Evolutionary conservation across 176 grass and related monocot genomes (phyloP).

Genomic region (Musa schizocarpa): DNA sequence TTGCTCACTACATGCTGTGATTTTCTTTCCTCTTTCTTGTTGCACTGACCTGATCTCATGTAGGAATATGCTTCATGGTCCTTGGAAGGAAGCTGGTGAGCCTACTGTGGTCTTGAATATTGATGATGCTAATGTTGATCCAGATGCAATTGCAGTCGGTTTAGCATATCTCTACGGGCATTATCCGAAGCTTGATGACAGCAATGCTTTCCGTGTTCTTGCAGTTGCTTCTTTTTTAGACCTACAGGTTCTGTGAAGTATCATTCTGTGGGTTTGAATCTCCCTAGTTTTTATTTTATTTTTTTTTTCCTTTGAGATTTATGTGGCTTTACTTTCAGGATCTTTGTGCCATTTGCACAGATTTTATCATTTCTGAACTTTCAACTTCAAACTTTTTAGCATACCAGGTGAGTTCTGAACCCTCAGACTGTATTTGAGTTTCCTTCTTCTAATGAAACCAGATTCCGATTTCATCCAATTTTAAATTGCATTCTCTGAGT

Average conservation of each 20-base stretch:
- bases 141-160: slow-evolving; percentile 70
- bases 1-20: neutral
- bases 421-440: neutral
- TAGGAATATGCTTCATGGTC: slow-evolving; percentile 99
- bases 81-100: slow-evolving; percentile 89
- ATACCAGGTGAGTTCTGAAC: slow-evolving; percentile 48
- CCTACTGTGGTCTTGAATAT: slow-evolving; percentile 71
- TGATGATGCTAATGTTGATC: slow-evolving; percentile 88
- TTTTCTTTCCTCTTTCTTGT: neutral
- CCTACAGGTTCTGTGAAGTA: slow-evolving; percentile 57
- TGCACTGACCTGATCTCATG: neutral
- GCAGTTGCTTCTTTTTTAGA: slow-evolving; percentile 95
- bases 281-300: neutral
- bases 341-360: slow-evolving; percentile 94
- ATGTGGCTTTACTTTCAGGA: slow-evolving; percentile 45
- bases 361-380: slow-evolving; percentile 97
- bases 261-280: slow-evolving; percentile 14
- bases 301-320: slow-evolving; percentile 2
- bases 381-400: slow-evolving; percentile 89
- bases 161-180: slow-evolving; percentile 87
- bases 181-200: slow-evolving; percentile 80
- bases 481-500: neutral
- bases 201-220: slow-evolving; percentile 80
- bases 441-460: neutral
- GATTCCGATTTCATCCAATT: neutral